Evolutionary conservation across 2,329 filamentous ascomycete genomes (phyloP), one percentile per base, ranked within the genome.

Genomic region (Lecanoromycetidae sp.): DNA sequence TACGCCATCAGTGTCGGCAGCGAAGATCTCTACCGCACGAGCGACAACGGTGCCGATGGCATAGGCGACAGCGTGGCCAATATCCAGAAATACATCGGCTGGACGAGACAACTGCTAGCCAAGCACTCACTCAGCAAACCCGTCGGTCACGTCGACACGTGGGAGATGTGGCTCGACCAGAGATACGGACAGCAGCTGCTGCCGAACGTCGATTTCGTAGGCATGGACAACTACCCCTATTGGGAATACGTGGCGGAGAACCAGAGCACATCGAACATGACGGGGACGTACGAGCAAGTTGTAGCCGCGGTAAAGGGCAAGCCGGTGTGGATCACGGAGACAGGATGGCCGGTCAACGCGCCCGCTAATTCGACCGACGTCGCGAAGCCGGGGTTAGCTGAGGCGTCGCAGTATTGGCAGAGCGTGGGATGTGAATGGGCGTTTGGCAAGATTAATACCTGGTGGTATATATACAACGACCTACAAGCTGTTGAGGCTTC

Each of bases 61-160:
- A 13, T 26, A 10, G 44, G 44, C 35, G 34, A 40, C 32, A 56
- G 56, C 20, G 64, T 67, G 5, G 57, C 55, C 30, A 63, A 58
- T 1, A 60, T 72, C 6, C 67, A 67, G 4, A 52, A 62, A 33
- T 64, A 71, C 51, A 71, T 72, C 44, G 66, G 71, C 54, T 70
- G 75, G 46, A 68, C 75, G 9, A 66, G 74, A 20, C 27, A 23
- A 20, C 15, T 29, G 26, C 44, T 47, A n/a, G 44, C 25, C 35
- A 27, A 32, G 13, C 13, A 47, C 19, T 13, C n/a, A 33, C 44
- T 47, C 25, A 26, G 22, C 6, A 26, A 35, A 19, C 70, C 76
- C 43, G 65, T 80, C 53, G 78, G 79, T 22, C 80, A 83, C 62
- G 79, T 82, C 55, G 80, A 84, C 63, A 83, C 79, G 44, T 82